phyloP scores from a whole-genome alignment of 345 rosid genomes.

The Eucalyptus dawsonii region DNA sequence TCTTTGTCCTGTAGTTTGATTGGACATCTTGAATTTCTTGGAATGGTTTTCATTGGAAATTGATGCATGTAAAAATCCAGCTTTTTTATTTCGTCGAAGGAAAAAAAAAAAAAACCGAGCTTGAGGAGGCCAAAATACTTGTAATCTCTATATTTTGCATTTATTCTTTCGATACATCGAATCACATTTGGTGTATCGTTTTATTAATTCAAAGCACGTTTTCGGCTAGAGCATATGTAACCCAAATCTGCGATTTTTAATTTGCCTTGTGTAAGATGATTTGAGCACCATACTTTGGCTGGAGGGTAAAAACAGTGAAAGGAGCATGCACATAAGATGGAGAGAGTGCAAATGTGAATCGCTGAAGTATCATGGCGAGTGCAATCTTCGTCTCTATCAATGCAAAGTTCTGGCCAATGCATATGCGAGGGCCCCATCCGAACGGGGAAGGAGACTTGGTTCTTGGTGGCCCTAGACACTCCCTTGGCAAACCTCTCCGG shows the following conservation, averaged over 20 bases:
- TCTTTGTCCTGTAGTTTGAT: background rate
- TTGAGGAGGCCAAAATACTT: background rate
- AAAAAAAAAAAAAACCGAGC: too few species aligned
- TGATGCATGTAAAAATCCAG: background rate
- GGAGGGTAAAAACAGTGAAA: conserved; percentile 3
- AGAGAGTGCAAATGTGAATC: conserved; percentile 24
- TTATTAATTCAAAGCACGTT: background rate
- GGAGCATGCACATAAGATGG: conserved; percentile 21
- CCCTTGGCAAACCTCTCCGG: conserved; percentile 53
- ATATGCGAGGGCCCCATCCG: conserved; percentile 45
- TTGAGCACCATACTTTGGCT: conserved; percentile 4
- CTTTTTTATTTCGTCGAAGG: background rate
- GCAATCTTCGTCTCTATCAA: conserved; percentile 48
- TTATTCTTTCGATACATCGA: background rate
- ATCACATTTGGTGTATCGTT: background rate
- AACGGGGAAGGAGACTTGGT: conserved; percentile 41
- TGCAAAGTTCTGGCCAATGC: conserved; percentile 58
- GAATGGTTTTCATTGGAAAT: background rate
- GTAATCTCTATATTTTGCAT: background rate
- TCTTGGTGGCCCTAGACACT: conserved; percentile 46
- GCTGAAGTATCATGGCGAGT: conserved; percentile 10
- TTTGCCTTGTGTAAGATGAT: conserved; percentile 23
- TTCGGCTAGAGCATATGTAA: background rate
- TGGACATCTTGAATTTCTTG: background rate
- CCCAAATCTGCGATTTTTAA: background rate